These are phyloP conservation scores for Sphaceloma murrayae DNA, from an alignment of 2,329 filamentous ascomycete genomes.

Conservation along the genomic window DNA sequence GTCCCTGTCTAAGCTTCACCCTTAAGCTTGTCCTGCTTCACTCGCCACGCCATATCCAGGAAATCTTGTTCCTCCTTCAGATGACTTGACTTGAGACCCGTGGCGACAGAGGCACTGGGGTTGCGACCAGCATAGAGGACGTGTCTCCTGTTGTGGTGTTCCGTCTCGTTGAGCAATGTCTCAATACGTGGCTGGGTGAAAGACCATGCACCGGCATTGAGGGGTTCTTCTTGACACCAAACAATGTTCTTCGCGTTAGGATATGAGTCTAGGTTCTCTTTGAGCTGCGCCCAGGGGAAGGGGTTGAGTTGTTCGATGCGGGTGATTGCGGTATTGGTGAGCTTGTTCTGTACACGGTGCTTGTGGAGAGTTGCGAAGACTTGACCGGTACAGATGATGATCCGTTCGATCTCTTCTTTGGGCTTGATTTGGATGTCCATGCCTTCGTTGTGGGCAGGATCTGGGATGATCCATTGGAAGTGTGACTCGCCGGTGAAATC, in stretches of 20 bases:
- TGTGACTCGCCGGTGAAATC: constrained; percentile 85
- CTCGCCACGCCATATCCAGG: constrained; percentile 53
- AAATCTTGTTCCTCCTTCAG: constrained; percentile 88
- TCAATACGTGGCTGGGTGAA: constrained; percentile 97
- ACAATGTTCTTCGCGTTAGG: constrained; percentile 96
- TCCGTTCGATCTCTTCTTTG: constrained; percentile 81
- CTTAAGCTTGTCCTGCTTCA: constrained; percentile 58
- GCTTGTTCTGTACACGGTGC: constrained; percentile 74
- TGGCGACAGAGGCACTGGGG: constrained; percentile 88
- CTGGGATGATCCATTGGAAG: constrained; percentile 94
- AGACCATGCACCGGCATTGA: constrained; percentile 94
- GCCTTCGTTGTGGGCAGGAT: constrained; percentile 70
- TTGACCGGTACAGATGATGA: constrained; percentile 90
- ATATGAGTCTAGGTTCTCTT: constrained; percentile 94
- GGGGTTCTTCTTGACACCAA: constrained; percentile 93
- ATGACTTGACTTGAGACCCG: constrained; percentile 80
- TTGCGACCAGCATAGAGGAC: constrained; percentile 95
- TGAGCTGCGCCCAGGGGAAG: constrained; percentile 95
- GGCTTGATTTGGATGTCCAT: constrained; percentile 53
- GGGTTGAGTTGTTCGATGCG: constrained; percentile 96
- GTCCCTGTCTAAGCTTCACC: constrained; percentile 37
- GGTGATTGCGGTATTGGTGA: constrained; percentile 87
- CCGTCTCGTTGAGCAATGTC: constrained; percentile 85
- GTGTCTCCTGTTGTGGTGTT: constrained; percentile 87
- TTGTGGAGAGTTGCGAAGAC: constrained; percentile 86